Percentiles rank a stretch among this genome's conserved stretches.
Evolutionary conservation across 1,139 yeast species (phyloP).

Genomic region (Diutina catenulata): DNA sequence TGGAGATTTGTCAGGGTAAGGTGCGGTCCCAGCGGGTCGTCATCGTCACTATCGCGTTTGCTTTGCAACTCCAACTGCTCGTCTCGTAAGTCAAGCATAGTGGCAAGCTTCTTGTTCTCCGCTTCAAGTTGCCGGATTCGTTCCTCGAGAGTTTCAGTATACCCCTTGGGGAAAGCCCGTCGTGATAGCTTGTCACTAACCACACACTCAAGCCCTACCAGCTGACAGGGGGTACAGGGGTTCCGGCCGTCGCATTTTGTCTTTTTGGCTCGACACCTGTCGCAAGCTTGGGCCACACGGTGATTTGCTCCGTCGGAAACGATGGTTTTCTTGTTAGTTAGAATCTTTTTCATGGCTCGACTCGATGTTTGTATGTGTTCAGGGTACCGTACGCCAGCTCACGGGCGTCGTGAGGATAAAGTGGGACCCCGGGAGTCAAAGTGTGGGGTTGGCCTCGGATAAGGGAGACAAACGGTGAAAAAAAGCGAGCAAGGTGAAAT

Average conservation of each 20-base stretch:
- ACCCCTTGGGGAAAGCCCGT: conserved; percentile 36
- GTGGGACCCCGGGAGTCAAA: no score
- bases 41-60: neutral
- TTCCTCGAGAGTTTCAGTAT: conserved; percentile 36
- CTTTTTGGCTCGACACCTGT: conserved; percentile 74
- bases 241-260: conserved; percentile 61
- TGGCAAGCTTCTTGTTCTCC: conserved; percentile 28
- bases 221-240: conserved; percentile 35
- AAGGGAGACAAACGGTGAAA: no score
- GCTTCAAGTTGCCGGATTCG: conserved; percentile 33
- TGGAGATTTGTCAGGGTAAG: neutral
- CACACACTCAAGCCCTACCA: conserved; percentile 33
- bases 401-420: no score
- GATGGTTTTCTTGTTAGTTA: conserved; percentile 3
- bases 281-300: conserved; percentile 78
- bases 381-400: no score
- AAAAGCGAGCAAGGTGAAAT: no score
- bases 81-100: conserved; percentile 46
- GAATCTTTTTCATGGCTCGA: conserved; percentile 1
- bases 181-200: conserved; percentile 34
- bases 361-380: neutral
- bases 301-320: neutral
- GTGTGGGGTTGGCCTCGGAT: no score
- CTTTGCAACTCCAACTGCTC: conserved; percentile 33
- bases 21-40: neutral